A percentile compares a stretch with the other conserved stretches of the same genome.
These are phyloP conservation scores for Wallacemonas sp. DNA, from an alignment of 208 protist genomes.

Conservation along the genomic window DNA sequence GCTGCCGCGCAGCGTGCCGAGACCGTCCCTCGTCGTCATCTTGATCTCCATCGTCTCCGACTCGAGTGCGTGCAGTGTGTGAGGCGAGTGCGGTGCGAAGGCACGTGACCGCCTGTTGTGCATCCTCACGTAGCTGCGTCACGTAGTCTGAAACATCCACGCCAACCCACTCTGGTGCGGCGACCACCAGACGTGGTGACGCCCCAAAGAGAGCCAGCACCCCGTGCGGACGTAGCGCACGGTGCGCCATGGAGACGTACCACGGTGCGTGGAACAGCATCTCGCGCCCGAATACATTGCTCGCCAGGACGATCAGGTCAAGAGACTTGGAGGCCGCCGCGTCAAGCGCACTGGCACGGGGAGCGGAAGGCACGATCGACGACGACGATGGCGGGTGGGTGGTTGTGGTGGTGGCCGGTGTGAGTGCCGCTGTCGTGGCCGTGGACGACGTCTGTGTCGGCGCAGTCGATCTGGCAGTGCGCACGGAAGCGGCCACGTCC, in stretches of 20 bases:
- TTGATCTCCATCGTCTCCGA: no score
- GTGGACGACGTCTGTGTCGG: background rate
- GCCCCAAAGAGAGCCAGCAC: constrained; percentile 74
- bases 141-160: constrained; percentile 48
- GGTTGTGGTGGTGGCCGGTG: background rate
- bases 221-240: constrained; percentile 64
- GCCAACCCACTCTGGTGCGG: constrained; percentile 46
- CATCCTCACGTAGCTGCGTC: constrained; percentile 2
- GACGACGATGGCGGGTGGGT: background rate
- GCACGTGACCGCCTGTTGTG: background rate
- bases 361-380: background rate
- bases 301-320: constrained; percentile 72
- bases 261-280: constrained; percentile 79
- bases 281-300: constrained; percentile 75
- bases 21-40: background rate
- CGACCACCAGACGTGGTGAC: constrained; percentile 27
- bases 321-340: constrained; percentile 39
- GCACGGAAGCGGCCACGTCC: no score
- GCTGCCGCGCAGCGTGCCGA: background rate
- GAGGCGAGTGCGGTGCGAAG: background rate
- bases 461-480: no score
- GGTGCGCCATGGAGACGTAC: constrained; percentile 77
- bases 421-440: background rate
- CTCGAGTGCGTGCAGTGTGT: background rate
- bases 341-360: constrained; percentile 34